Evolutionary conservation across 192 early-diverging fungal species (phyloP).

Genomic region (Backusella mclennaniae): DNA sequence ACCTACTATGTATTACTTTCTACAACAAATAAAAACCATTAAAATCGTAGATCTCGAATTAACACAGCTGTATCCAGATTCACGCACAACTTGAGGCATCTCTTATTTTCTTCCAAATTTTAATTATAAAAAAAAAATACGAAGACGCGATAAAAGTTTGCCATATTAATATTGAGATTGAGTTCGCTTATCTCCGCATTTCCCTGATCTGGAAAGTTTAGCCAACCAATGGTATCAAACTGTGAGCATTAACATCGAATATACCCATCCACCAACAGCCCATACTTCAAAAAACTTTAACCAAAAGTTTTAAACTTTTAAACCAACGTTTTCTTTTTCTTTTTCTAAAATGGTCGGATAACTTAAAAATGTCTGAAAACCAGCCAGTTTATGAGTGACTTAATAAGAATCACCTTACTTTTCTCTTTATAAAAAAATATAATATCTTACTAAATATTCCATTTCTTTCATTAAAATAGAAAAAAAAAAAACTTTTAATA

Average conservation of each 20-base stretch:
- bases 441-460: background rate
- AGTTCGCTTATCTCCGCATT: background rate
- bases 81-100: background rate
- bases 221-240: background rate
- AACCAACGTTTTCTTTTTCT: background rate
- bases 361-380: background rate
- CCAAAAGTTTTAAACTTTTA: background rate
- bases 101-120: background rate
- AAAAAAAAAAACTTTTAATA: background rate
- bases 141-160: background rate
- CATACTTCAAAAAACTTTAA: background rate
- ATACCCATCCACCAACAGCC: background rate
- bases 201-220: background rate
- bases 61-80: background rate
- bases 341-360: background rate
- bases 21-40: background rate
- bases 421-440: background rate
- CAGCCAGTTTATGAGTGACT: background rate
- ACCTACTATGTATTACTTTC: too few species aligned
- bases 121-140: background rate
- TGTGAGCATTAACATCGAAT: background rate
- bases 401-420: background rate
- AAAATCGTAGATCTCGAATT: background rate
- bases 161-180: background rate
- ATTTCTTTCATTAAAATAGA: background rate